These are phyloP conservation scores for Aureobasidium subglaciale DNA, from an alignment of 2,329 filamentous ascomycete species.

Conservation along the genomic window DNA sequence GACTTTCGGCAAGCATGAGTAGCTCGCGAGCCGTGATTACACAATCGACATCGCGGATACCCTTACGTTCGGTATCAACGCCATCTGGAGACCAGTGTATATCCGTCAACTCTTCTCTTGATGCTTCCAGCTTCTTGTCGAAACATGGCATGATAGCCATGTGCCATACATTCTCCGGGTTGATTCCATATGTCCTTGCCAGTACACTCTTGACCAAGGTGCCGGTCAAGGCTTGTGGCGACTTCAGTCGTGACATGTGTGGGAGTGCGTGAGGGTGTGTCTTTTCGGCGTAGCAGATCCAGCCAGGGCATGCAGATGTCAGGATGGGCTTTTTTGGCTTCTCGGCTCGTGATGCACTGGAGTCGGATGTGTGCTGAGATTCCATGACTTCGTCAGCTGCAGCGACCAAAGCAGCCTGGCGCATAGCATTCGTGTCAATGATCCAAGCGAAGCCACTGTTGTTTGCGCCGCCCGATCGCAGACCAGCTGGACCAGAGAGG, in stretches of 20 bases:
- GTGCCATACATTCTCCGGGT: conserved; percentile 83
- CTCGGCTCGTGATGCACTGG: conserved; percentile 29
- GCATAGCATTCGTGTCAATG: conserved; percentile 77
- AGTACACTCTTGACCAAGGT: conserved; percentile 84
- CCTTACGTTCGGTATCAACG: conserved; percentile 33
- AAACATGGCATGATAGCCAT: conserved; percentile 97
- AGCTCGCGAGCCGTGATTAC: conserved; percentile 96
- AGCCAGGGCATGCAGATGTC: conserved; percentile 88
- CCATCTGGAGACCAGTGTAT: conserved; percentile 54
- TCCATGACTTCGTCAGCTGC: conserved; percentile 41
- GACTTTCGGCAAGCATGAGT: conserved; percentile 76
- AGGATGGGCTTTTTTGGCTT: conserved; percentile 59
- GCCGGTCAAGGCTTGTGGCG: conserved; percentile 84
- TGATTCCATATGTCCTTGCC: conserved; percentile 62
- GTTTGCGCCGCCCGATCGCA: conserved; percentile 63
- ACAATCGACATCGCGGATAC: conserved; percentile 86
- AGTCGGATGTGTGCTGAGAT: conserved; percentile 25
- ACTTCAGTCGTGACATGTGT: conserved; percentile 85
- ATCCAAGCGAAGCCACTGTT: conserved; percentile 81
- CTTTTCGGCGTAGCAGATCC: conserved; percentile 99
- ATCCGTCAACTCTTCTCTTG: conserved; percentile 84
- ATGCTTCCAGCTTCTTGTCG: conserved; percentile 97
- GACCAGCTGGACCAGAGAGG: conserved; percentile 60
- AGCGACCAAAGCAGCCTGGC: conserved; percentile 71
- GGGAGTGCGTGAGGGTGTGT: conserved; percentile 90